These are phyloP conservation scores for Larix kaempferi DNA, from an alignment of 75 land plant genomes.

Conservation along the genomic window DNA sequence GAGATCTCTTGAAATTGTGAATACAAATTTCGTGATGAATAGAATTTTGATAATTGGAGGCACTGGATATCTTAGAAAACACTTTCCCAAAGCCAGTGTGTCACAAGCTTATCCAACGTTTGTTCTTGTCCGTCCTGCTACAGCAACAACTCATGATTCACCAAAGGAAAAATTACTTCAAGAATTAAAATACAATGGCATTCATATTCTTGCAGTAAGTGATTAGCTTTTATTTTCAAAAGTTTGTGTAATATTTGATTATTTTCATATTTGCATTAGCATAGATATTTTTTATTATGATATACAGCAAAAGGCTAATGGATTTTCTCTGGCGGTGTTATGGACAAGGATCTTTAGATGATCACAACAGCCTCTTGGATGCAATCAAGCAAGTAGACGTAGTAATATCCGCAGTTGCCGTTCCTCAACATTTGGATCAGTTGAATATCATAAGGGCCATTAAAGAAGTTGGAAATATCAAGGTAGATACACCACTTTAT, in stretches of 20 bases:
- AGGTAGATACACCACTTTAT: too few relatives aligned
- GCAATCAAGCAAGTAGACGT: slow-evolving; percentile 44
- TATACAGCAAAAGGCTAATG: background rate
- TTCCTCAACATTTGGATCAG: slow-evolving; percentile 37
- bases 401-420: slow-evolving; percentile 38
- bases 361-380: slow-evolving; percentile 38
- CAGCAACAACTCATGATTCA: background rate
- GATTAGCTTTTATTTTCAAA: too few relatives aligned
- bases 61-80: slow-evolving; percentile 17
- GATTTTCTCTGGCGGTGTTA: background rate
- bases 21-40: background rate
- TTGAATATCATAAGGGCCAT: slow-evolving; percentile 43
- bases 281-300: background rate
- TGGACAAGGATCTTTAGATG: slow-evolving; percentile 38
- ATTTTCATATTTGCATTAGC: too few relatives aligned
- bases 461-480: slow-evolving; percentile 28
- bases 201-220: slow-evolving; percentile 17
- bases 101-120: slow-evolving; percentile 27
- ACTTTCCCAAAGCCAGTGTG: background rate
- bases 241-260: too few relatives aligned
- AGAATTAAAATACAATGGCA: slow-evolving; percentile 22
- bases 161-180: slow-evolving; percentile 15
- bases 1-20: too few relatives aligned
- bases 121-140: slow-evolving; percentile 19
- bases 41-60: slow-evolving; percentile 31